phyloP scores from a whole-genome alignment of 2,329 filamentous ascomycete genomes.

The Lasiodiplodia citricola region DNA sequence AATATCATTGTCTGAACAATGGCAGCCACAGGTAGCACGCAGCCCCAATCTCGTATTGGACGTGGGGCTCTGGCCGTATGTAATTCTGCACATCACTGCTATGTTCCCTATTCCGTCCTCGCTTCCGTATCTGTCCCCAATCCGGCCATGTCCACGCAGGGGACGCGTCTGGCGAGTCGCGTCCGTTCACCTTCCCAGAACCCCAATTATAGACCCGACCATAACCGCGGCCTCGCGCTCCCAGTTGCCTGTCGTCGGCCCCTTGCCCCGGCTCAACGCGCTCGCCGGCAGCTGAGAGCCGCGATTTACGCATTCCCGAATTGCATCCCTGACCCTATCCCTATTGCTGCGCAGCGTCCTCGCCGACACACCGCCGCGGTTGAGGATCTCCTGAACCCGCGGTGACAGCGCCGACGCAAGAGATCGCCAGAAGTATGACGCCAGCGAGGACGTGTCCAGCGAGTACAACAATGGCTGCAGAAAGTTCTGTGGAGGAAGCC shows the following conservation, averaged over 20 bases:
- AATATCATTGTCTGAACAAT: neutral
- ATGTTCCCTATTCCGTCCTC: conserved; percentile 10
- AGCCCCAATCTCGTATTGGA: neutral
- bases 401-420: conserved; percentile 78
- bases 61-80: neutral
- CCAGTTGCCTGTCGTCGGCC: conserved; percentile 66
- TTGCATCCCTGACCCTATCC: conserved; percentile 74
- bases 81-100: neutral
- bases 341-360: conserved; percentile 79
- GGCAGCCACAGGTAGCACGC: neutral
- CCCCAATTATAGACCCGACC: conserved; percentile 80
- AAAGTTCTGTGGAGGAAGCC: conserved; percentile 55
- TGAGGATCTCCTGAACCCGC: conserved; percentile 83
- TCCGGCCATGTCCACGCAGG: neutral
- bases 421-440: conserved; percentile 92
- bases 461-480: conserved; percentile 73
- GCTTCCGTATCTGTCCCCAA: conserved; percentile 4
- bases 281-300: conserved; percentile 72
- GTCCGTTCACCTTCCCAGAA: conserved; percentile 42
- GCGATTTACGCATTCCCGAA: conserved; percentile 81
- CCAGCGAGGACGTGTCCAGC: conserved; percentile 86
- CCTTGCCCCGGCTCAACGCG: conserved; percentile 51
- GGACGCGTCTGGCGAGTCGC: neutral
- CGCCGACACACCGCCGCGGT: conserved; percentile 80
- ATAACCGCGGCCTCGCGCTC: conserved; percentile 94